Percentiles rank a stretch among this genome's conserved stretches.
phyloP scores from a whole-genome alignment of 768 basidiomycete genomes.

The Podaxis pistillaris region DNA sequence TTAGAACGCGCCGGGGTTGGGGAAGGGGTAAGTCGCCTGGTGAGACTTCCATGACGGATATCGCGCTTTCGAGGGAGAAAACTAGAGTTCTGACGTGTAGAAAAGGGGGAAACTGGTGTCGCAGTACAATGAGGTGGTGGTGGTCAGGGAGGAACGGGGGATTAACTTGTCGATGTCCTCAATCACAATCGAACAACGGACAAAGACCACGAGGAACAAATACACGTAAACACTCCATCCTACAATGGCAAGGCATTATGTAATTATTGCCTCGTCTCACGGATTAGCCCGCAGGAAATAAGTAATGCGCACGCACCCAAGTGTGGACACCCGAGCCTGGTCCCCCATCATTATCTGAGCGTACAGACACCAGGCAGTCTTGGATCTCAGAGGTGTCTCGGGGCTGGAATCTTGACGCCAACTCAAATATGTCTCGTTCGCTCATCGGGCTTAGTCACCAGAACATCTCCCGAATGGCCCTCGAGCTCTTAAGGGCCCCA shows the following conservation, averaged over 20 bases:
- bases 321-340: no score
- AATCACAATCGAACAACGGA: constrained; percentile 12
- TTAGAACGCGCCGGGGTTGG: constrained; percentile 40
- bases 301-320: no score
- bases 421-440: no score
- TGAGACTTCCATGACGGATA: constrained; percentile 11
- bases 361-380: no score
- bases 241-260: neutral
- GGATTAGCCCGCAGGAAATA: no score
- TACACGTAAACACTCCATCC: neutral
- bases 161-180: neutral
- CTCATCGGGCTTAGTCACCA: no score
- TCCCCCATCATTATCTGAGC: no score
- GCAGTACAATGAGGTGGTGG: neutral
- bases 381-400: no score
- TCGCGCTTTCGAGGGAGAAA: neutral
- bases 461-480: no score
- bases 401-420: no score
- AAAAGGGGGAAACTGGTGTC: neutral
- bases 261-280: neutral
- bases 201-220: constrained; percentile 11
- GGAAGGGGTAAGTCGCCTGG: constrained; percentile 20
- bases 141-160: constrained; percentile 1
- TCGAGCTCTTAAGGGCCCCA: no score
- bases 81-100: neutral